phyloP scores from a whole-genome alignment of 441 rosid genomes.

The Cnidoscolus chayamansa region DNA sequence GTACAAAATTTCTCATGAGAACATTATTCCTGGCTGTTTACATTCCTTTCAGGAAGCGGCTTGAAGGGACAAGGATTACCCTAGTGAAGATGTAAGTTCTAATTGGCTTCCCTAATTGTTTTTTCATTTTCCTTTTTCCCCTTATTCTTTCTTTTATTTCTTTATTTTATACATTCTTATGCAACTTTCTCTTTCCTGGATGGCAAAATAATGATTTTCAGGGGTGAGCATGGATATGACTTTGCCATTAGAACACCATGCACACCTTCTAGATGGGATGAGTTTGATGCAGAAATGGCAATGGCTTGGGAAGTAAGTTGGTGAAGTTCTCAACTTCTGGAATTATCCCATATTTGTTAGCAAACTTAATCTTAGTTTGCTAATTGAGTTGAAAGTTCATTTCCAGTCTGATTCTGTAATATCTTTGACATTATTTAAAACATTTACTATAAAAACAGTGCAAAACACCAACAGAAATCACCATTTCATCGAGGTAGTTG shows the following conservation, averaged over 20 bases:
- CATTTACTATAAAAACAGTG: background rate
- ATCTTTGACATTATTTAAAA: background rate
- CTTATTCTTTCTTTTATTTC: background rate
- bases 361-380: background rate
- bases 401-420: background rate
- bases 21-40: constrained; percentile 23
- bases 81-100: constrained; percentile 55
- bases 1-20: constrained; percentile 19
- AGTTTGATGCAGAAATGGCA: constrained; percentile 83
- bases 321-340: constrained; percentile 19
- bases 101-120: background rate
- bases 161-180: constrained; percentile 1
- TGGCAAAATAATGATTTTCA: constrained; percentile 31
- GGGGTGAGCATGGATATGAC: constrained; percentile 75
- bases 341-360: background rate
- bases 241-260: constrained; percentile 96
- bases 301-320: constrained; percentile 88
- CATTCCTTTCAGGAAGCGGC: constrained; percentile 71
- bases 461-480: background rate
- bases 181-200: constrained; percentile 1
- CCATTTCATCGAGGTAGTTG: background rate
- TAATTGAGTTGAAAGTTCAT: background rate
- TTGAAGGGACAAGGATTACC: constrained; percentile 96
- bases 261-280: constrained; percentile 93
- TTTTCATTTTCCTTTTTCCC: background rate